A percentile compares a stretch with the other conserved stretches of the same genome.
These are phyloP conservation scores for Akebia trifoliata DNA, from an alignment of 164 flowering plant genomes.

Conservation along the genomic window DNA sequence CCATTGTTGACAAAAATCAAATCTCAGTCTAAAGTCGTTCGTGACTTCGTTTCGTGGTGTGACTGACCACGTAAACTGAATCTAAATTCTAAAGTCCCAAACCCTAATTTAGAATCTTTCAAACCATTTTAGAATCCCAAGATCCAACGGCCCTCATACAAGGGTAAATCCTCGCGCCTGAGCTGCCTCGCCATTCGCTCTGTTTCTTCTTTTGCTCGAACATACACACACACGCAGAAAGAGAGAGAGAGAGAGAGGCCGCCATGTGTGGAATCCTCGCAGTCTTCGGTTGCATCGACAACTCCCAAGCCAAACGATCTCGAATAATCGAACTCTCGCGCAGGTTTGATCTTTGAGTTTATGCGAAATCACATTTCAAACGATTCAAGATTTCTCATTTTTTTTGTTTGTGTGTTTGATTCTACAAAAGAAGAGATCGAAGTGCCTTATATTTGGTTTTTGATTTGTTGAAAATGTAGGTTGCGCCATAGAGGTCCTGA, in stretches of 20 bases:
- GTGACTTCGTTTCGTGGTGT: too few relatives aligned
- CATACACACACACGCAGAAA: not conserved
- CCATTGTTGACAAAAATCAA: too few relatives aligned
- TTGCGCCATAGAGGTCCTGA: constrained; percentile 89
- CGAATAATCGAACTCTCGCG: constrained; percentile 89
- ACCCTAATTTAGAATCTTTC: too few relatives aligned
- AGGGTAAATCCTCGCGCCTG: too few relatives aligned
- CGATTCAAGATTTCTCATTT: not conserved
- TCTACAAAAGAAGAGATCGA: not conserved
- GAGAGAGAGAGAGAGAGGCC: constrained; percentile 11
- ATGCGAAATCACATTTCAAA: not conserved
- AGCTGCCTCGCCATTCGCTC: too few relatives aligned
- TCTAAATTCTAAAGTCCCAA: too few relatives aligned
- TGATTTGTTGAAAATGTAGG: constrained; percentile 29
- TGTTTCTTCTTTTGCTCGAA: too few relatives aligned
- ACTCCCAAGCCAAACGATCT: constrained; percentile 76
- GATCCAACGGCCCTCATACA: too few relatives aligned
- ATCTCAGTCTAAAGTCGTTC: too few relatives aligned
- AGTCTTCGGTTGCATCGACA: constrained; percentile 67
- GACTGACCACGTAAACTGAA: too few relatives aligned
- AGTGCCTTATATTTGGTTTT: not conserved
- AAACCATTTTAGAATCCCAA: too few relatives aligned
- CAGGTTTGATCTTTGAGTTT: constrained; percentile 31
- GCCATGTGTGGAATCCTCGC: constrained; percentile 97
- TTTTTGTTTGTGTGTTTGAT: not conserved